phyloP scores from a whole-genome alignment of 192 early-diverging fungal species.

The Backusella australiensis region DNA sequence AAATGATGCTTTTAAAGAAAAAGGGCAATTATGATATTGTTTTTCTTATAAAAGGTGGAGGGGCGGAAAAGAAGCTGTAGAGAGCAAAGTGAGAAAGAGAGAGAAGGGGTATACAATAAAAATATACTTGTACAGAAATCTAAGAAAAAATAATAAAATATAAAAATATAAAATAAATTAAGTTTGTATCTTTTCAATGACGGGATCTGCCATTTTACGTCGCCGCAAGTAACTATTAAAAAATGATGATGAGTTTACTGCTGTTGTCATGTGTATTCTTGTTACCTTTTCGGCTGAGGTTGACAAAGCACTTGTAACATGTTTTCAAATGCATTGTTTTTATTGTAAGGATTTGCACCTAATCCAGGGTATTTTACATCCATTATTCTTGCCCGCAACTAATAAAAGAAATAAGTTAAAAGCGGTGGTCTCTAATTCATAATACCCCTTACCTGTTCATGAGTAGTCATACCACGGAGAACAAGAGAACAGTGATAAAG shows the following conservation, averaged over 20 bases:
- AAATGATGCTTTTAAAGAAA: neutral
- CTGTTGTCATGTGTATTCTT: neutral
- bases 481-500: conserved; percentile 75
- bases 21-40: neutral
- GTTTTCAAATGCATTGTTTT: conserved; percentile 19
- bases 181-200: neutral
- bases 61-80: neutral
- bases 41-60: neutral
- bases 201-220: conserved; percentile 21
- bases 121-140: neutral
- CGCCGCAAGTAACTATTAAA: conserved; percentile 23
- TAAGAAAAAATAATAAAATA: neutral
- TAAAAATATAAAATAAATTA: neutral
- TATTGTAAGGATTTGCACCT: conserved; percentile 23
- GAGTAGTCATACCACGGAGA: conserved; percentile 78
- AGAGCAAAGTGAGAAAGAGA: neutral
- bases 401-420: neutral
- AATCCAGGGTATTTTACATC: conserved; percentile 5
- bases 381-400: conserved; percentile 19
- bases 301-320: conserved; percentile 28
- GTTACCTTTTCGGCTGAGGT: conserved; percentile 31
- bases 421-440: neutral
- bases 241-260: neutral
- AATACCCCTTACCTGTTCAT: conserved; percentile 68
- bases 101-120: neutral